Evolutionary conservation across 202 grass and related monocot genomes (phyloP), one percentile per base, ranked within the genome.

Genomic region (Setaria viridis): DNA sequence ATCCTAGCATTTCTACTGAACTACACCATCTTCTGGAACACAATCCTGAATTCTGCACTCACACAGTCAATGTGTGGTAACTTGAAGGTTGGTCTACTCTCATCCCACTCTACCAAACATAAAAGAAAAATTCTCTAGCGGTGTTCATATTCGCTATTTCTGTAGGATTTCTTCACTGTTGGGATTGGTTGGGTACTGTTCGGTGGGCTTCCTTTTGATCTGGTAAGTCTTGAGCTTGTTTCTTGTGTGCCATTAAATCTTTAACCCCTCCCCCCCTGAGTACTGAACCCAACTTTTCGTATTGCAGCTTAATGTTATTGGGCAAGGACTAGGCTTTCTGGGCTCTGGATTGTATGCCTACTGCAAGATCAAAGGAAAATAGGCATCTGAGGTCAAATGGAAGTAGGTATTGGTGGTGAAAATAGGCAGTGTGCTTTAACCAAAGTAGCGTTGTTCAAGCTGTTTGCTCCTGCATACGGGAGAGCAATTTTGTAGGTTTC

Each of bases 41-140:
- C 95, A 63, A 94, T 88, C 75, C 86, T 95, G 47, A 98, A 98
- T 84, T 98, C 95, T 76, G 95, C 95, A 72, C 85, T 98, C 73
- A 98, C 95, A 75, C 93, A 94, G 62, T 93, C 91, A 1, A 98
- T 98, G 93, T 98, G 95, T 77, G 91, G 95, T 41, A 98, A 98
- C 85, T 91, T 98, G 46, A 95, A 95, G 93, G 95, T 92, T 81
- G 6, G 30, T 32, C 57, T 86, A 79, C 14, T 33, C 32, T 84
- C 19, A 19, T 76, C 59, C 17, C 82, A 76, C 21, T 78, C 65
- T 55, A 13, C 42, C 67, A 16, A 87, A 66, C 62, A 39, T 11
- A 17, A 47, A 47, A 57, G 65, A 4, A 15, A 3, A 20, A 45
- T 77, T 80, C 10, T 58, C 21, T 53, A 62, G 48, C 72, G n/a